Evolutionary conservation across 2,329 filamentous ascomycete species (phyloP).

Genomic region (Colletotrichum scovillei): DNA sequence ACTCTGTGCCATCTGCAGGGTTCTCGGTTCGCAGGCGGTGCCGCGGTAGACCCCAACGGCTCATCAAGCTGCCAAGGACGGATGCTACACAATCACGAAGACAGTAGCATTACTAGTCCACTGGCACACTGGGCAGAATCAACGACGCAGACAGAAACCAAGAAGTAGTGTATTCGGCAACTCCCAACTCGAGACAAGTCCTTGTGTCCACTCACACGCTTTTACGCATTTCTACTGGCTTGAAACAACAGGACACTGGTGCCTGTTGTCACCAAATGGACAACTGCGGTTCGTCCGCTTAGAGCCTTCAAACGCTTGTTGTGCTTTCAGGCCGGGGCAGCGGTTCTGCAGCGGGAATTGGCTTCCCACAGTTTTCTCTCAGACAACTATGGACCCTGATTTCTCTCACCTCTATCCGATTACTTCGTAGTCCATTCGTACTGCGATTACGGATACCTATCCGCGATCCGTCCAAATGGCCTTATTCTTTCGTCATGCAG

Average conservation of each 20-base stretch:
- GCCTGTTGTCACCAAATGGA: background rate
- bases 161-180: background rate
- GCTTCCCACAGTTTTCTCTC: background rate
- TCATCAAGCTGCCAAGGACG: background rate
- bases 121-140: background rate
- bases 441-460: background rate
- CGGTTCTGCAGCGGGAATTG: background rate
- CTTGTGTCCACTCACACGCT: background rate
- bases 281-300: background rate
- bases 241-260: background rate
- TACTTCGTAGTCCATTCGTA: background rate
- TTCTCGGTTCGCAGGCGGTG: background rate
- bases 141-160: background rate
- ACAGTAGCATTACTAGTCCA: too few relatives aligned
- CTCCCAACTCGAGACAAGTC: background rate
- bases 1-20: background rate
- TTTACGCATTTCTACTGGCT: background rate
- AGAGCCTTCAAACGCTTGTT: constrained; percentile 3
- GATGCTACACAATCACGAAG: too few relatives aligned
- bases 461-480: constrained; percentile 1
- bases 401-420: background rate
- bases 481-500: constrained; percentile 27
- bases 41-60: background rate
- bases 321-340: background rate
- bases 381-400: constrained; percentile 4